Evolutionary conservation across 31 red algal genomes (phyloP), one percentile per base, ranked within the genome.

Genomic region (Odonthalia washingtoniensis): DNA sequence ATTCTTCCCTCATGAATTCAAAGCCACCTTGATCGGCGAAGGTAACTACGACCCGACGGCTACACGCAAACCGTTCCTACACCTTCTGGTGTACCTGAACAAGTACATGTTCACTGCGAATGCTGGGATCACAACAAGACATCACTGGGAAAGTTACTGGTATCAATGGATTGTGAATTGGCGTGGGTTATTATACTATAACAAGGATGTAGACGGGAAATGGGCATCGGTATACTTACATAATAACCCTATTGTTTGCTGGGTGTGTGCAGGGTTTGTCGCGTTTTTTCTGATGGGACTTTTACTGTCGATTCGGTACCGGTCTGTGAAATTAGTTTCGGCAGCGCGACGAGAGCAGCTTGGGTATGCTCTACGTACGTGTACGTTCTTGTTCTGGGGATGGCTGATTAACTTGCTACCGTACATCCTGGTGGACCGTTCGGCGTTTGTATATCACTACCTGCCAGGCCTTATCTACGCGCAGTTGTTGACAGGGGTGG

Each of bases 361-460:
- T 35, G 24, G 69, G 4, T 86, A 84, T 32, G 78, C 80, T 31
- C 66, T 92, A 79, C 72, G 83, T 38, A 83, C 92, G 27, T 73
- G 92, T 33, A 73, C 65, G 16, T 98, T 95, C 65, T 77, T 95
- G 74, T 92, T 98, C 41, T 91, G 91, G 81, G 92, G 93, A 9
- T 99, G 93, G 85, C 49, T 93, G 24, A 86, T 93, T 69, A 93
- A 93, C 85, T 74, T 99, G 41, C 70, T 96, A 26, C 97, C 97
- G n/a, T 99, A 97, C 52, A 88, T 96, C 61, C 87, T 95, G 6
- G 94, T 99, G 24, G 91, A 95, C 76, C 94, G 97, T 41, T 94
- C 92, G 0, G 92, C 95, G 40, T 99, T 99, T 86, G 76, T 97
- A 27, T 99, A 99, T 74, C 97, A 99, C 85, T 99, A 99, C 63